Evolutionary conservation across 164 flowering plant species (phyloP).

Genomic region (Magnolia sinica): DNA sequence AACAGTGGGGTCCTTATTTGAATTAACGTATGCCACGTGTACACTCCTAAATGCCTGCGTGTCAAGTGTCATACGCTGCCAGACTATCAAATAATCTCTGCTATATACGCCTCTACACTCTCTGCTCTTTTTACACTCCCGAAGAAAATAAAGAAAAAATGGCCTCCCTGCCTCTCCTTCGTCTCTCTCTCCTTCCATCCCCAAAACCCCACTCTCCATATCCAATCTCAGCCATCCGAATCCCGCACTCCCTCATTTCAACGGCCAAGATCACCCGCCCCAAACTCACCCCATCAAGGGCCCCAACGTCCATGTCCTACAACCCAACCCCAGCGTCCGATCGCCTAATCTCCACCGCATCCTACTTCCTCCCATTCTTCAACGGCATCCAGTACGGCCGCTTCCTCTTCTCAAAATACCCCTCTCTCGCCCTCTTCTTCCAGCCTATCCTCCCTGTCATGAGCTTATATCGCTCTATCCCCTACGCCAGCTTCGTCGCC

Average conservation of each 20-base stretch:
- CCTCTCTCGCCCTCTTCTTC: conserved; percentile 38
- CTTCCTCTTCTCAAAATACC: conserved; percentile 55
- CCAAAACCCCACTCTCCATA: conserved; percentile 17
- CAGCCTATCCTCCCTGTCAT: conserved; percentile 72
- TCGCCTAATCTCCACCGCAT: conserved; percentile 61
- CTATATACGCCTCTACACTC: no score
- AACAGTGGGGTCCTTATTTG: no score
- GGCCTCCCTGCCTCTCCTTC: conserved; percentile 50
- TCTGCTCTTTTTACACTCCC: no score
- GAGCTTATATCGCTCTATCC: conserved; percentile 59
- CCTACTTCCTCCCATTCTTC: conserved; percentile 86
- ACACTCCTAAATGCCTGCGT: no score
- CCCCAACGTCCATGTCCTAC: conserved; percentile 35
- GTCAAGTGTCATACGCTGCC: no score
- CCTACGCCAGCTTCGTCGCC: conserved; percentile 75
- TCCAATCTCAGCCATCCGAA: not conserved
- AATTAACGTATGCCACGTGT: no score
- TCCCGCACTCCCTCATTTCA: conserved; percentile 8
- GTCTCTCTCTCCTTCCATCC: conserved; percentile 31
- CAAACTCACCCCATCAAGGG: conserved; percentile 10
- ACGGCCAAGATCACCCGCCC: conserved; percentile 14
- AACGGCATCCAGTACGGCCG: conserved; percentile 89
- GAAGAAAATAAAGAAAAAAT: conserved; percentile 24
- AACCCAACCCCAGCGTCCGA: conserved; percentile 63
- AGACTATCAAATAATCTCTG: no score